Conservation (phyloP, 2,329 filamentous ascomycete genomes). For the Talaromyces sp. region DNA sequence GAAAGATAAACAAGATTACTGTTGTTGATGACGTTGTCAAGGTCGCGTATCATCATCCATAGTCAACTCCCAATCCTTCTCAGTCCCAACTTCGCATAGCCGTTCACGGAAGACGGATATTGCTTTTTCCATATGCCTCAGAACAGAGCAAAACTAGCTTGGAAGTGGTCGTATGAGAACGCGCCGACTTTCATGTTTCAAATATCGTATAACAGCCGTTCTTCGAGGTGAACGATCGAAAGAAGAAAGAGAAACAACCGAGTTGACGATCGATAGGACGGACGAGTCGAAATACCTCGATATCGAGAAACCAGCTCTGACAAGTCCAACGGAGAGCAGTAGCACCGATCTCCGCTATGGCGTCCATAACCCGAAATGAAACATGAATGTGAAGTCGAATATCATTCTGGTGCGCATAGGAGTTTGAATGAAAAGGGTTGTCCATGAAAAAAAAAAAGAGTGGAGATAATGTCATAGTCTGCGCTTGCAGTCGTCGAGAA, state of each 20-base stretch:
- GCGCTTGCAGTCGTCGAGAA: constrained; percentile 28
- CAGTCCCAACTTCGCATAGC: constrained; percentile 15
- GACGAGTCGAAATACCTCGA: not conserved
- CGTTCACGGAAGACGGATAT: constrained; percentile 15
- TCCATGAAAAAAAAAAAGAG: constrained; percentile 22
- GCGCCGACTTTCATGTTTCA: constrained; percentile 18
- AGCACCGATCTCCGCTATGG: not conserved
- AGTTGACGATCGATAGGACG: not conserved
- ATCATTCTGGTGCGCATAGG: constrained; percentile 26
- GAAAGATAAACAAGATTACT: not conserved
- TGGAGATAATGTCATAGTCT: constrained; percentile 33
- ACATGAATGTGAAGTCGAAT: constrained; percentile 23
- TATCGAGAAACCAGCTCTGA: not conserved
- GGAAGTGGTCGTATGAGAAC: constrained; percentile 15
- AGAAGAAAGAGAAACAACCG: not conserved
- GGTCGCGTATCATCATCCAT: constrained; percentile 4
- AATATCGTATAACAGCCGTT: constrained; percentile 8
- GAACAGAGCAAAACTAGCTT: constrained; percentile 19
- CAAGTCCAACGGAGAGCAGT: not conserved
- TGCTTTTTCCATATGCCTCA: constrained; percentile 15
- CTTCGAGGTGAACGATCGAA: constrained; percentile 2
- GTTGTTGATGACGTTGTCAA: not conserved
- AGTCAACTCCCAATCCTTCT: constrained; percentile 15
- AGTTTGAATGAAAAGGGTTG: constrained; percentile 29
- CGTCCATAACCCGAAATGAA: constrained; percentile 27